phyloP scores from a whole-genome alignment of 2,329 filamentous ascomycete species.

The Ophiocordyceps camponoti-saundersi region DNA sequence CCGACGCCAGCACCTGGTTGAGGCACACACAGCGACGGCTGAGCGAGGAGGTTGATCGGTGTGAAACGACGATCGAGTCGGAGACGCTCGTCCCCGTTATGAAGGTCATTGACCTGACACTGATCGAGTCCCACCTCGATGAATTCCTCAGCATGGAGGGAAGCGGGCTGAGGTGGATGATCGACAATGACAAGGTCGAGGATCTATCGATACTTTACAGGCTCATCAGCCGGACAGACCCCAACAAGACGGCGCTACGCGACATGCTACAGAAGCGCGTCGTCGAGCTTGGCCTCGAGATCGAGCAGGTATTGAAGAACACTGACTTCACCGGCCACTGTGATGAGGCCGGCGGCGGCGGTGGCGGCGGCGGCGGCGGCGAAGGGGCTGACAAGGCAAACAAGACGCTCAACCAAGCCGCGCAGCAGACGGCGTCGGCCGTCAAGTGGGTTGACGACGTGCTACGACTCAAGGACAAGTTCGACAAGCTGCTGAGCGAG shows the following conservation, averaged over 20 bases:
- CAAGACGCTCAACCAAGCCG: slow-evolving; percentile 29
- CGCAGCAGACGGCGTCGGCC: slow-evolving; percentile 70
- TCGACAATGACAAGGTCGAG: slow-evolving; percentile 69
- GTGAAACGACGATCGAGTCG: slow-evolving; percentile 62
- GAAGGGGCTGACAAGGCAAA: slow-evolving; percentile 10
- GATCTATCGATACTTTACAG: slow-evolving; percentile 71
- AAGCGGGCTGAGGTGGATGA: slow-evolving; percentile 75
- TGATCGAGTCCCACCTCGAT: slow-evolving; percentile 61
- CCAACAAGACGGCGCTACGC: slow-evolving; percentile 52
- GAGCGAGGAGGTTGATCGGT: slow-evolving; percentile 66
- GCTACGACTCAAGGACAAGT: slow-evolving; percentile 70
- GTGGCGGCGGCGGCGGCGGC: slow-evolving; percentile 21
- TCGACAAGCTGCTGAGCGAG: slow-evolving; percentile 57
- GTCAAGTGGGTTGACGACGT: slow-evolving; percentile 95
- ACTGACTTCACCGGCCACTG: slow-evolving; percentile 30
- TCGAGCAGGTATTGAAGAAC: slow-evolving; percentile 52
- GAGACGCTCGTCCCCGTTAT: slow-evolving; percentile 58
- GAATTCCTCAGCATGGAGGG: slow-evolving; percentile 74
- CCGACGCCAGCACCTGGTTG: slow-evolving; percentile 70
- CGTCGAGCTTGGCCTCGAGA: slow-evolving; percentile 62
- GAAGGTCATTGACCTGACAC: slow-evolving; percentile 59
- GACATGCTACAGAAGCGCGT: slow-evolving; percentile 58
- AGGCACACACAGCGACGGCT: slow-evolving; percentile 58
- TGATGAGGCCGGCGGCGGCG: slow-evolving; percentile 29
- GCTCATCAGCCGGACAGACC: slow-evolving; percentile 62